Evolutionary conservation across 352 stramenopile species (phyloP), one percentile per base, ranked within the genome.

Genomic region (Phytophthora fragariaefolia): DNA sequence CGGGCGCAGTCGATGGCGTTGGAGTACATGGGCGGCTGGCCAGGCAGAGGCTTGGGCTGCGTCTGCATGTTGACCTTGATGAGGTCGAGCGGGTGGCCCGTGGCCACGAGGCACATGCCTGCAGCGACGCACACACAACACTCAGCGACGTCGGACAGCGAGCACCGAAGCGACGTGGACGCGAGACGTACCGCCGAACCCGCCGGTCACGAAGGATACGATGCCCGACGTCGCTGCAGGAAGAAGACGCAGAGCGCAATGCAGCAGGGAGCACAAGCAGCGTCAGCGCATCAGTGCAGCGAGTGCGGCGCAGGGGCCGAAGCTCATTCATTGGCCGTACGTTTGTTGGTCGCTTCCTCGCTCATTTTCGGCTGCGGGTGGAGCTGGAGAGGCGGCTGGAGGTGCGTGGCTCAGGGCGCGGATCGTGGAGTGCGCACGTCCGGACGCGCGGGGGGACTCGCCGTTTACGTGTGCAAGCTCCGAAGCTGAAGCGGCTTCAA

Each of bases 21-120:
- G 36, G 92, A 83, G 73, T 96, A 92, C 69, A 91, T 74, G 38
- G 83, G 85, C 43, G 80, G 46, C 64, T 95, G 53, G 53, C 85
- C 78, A 9, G 85, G 64, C 66, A 84, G 75, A 34, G 87, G 76
- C 59, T 83, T 90, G 63, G 76, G 71, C 83, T 95, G 96, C 27
- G 89, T 98, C 79, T 97, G 91, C 56, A 98, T 90, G 76, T 97
- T 96, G 42, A 98, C 93, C 85, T 99, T 98, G 66, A 99, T 92
- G 23, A 98, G 83, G 69, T 99, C 96, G 62, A 99, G 85, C 3
- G 95, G 96, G 74, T 98, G 95, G 30, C 97, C 96, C 15, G 96
- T 95, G 12, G 96, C 77, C 47, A 98, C 93, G 20, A 97, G 83
- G 66, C 91, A 98, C 74, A 97, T 72, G 53, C 90, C 89, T 93